Evolutionary conservation across 164 flowering plant genomes (phyloP).

Genomic region (Dillenia suffruticosa): DNA sequence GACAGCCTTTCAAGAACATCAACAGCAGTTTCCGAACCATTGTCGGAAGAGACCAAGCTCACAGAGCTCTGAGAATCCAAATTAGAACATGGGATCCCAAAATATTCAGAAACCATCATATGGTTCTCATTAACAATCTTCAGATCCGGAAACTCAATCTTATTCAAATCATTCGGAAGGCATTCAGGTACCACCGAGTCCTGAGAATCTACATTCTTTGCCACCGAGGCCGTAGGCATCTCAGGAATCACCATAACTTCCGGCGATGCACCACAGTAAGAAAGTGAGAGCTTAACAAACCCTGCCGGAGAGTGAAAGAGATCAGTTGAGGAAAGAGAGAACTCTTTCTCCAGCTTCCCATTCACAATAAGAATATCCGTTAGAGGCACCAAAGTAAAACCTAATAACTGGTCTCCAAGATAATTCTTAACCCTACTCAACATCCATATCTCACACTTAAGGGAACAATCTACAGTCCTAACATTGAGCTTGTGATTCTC

Average conservation of each 20-base stretch:
- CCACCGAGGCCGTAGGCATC: constrained; percentile 14
- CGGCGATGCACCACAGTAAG: constrained; percentile 59
- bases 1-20: constrained; percentile 33
- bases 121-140: constrained; percentile 71
- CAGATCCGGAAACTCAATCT: constrained; percentile 92
- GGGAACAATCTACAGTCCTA: constrained; percentile 49
- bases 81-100: constrained; percentile 33
- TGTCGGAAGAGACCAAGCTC: constrained; percentile 39
- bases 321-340: constrained; percentile 84
- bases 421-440: constrained; percentile 86
- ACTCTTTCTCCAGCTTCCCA: constrained; percentile 73
- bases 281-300: constrained; percentile 65
- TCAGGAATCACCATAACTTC: constrained; percentile 66
- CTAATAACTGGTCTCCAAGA: constrained; percentile 88
- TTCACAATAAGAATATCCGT: constrained; percentile 56
- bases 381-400: constrained; percentile 82
- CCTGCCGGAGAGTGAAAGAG: constrained; percentile 96
- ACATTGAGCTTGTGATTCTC: constrained; percentile 59
- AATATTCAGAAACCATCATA: constrained; percentile 83
- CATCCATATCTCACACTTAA: constrained; percentile 98
- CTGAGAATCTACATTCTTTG: constrained; percentile 15
- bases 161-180: constrained; percentile 39
- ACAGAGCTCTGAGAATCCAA: constrained; percentile 54
- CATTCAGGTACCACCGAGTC: constrained; percentile 36
- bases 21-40: constrained; percentile 30